Evolutionary conservation across 352 stramenopile species (phyloP).

Genomic region (Plasmopara muralis): DNA sequence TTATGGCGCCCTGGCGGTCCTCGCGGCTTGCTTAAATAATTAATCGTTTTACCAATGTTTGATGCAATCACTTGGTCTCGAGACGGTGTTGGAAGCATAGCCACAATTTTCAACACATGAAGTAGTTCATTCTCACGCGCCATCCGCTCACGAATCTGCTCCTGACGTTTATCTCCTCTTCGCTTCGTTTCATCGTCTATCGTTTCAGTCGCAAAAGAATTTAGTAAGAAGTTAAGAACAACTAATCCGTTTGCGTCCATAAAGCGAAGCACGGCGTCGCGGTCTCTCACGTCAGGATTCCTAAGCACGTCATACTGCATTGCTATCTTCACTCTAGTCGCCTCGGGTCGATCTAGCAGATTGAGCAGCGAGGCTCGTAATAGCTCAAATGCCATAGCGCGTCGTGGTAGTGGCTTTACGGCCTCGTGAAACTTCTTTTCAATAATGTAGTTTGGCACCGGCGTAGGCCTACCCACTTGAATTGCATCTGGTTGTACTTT

Average conservation of each 20-base stretch:
- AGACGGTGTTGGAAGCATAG: slow-evolving; percentile 62
- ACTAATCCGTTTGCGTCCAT: slow-evolving; percentile 46
- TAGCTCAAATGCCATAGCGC: slow-evolving; percentile 48
- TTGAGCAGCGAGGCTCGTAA: slow-evolving; percentile 48
- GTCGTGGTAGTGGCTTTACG: slow-evolving; percentile 36
- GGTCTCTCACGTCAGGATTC: slow-evolving; percentile 55
- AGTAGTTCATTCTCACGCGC: slow-evolving; percentile 25
- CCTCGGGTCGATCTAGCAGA: slow-evolving; percentile 43
- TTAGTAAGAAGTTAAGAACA: slow-evolving; percentile 50
- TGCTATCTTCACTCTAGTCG: slow-evolving; percentile 29
- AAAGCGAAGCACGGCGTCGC: slow-evolving; percentile 58
- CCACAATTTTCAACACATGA: slow-evolving; percentile 43
- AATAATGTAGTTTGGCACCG: slow-evolving; percentile 44
- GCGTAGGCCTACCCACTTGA: slow-evolving; percentile 6
- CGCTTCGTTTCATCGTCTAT: slow-evolving; percentile 21
- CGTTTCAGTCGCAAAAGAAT: slow-evolving; percentile 27
- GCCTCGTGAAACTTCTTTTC: slow-evolving; percentile 23
- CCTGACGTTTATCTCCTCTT: slow-evolving; percentile 3
- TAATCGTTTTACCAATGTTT: slow-evolving; percentile 59
- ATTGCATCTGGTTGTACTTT: background rate
- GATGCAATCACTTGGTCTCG: slow-evolving; percentile 48
- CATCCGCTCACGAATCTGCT: slow-evolving; percentile 14
- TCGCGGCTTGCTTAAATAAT: slow-evolving; percentile 36
- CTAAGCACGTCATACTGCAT: slow-evolving; percentile 55
- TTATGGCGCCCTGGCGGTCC: slow-evolving; percentile 29